Percentiles rank a stretch among this genome's conserved stretches.
phyloP scores from a whole-genome alignment of 2,329 filamentous ascomycete genomes.

The Aulographum hederae region DNA sequence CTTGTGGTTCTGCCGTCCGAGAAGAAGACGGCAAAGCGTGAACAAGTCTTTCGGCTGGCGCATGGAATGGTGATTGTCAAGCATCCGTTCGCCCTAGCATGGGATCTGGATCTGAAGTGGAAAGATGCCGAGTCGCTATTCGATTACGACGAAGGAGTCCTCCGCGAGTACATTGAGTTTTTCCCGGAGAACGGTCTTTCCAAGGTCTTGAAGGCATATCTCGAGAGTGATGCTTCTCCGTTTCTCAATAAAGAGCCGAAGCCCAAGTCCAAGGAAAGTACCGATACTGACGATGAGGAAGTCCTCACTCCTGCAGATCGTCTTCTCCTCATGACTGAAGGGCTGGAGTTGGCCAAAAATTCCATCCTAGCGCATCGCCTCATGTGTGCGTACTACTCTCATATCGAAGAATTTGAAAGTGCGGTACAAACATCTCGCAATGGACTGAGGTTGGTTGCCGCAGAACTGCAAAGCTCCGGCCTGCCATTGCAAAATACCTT shows the following conservation, averaged over 20 bases:
- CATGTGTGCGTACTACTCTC: slow-evolving; percentile 66
- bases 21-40: slow-evolving; percentile 51
- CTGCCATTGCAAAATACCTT: slow-evolving; percentile 43
- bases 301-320: slow-evolving; percentile 6
- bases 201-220: slow-evolving; percentile 64
- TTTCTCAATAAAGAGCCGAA: slow-evolving; percentile 49
- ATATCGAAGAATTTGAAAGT: slow-evolving; percentile 69
- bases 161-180: slow-evolving; percentile 63
- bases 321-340: slow-evolving; percentile 16
- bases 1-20: slow-evolving; percentile 49
- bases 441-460: slow-evolving; percentile 41
- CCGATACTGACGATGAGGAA: slow-evolving; percentile 18
- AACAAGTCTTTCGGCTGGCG: slow-evolving; percentile 58
- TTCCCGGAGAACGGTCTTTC: slow-evolving; percentile 73
- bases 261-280: slow-evolving; percentile 5
- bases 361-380: slow-evolving; percentile 73
- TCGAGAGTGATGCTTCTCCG: slow-evolving; percentile 69
- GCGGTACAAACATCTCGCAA: slow-evolving; percentile 65
- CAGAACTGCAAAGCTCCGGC: slow-evolving; percentile 48
- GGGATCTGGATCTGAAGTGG: slow-evolving; percentile 85
- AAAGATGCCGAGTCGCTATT: slow-evolving; percentile 53
- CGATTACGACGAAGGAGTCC: slow-evolving; percentile 61
- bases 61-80: slow-evolving; percentile 93
- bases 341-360: slow-evolving; percentile 28
- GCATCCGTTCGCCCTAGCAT: slow-evolving; percentile 74